Conservation (phyloP, 305 asterid species). For the Caryopteris hybrid region DNA sequence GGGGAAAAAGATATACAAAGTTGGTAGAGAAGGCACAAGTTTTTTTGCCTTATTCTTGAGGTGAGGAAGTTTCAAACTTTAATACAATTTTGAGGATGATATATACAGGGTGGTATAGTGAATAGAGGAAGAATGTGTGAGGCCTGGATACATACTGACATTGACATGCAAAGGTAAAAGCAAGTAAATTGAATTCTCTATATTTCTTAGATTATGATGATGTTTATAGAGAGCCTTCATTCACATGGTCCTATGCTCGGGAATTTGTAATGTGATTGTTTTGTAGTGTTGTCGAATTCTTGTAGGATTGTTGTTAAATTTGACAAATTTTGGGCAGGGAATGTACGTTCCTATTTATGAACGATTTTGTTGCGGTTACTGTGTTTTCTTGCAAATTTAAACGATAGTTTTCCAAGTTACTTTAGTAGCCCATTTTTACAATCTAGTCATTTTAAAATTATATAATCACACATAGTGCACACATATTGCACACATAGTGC, state of each 20-base stretch:
- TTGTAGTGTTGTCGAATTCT: neutral
- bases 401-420: neutral
- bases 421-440: too few species aligned
- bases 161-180: neutral
- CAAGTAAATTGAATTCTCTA: neutral
- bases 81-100: neutral
- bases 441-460: too few species aligned
- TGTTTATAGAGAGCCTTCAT: neutral
- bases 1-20: conserved; percentile 2
- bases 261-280: neutral
- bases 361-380: neutral
- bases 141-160: neutral
- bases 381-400: neutral
- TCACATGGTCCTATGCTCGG: neutral
- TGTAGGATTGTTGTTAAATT: neutral
- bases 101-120: neutral
- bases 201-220: neutral
- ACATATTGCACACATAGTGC: too few species aligned
- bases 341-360: neutral
- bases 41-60: neutral
- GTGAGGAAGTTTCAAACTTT: neutral
- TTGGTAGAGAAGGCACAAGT: neutral
- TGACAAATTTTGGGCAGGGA: neutral
- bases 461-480: too few species aligned
- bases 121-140: conserved; percentile 1